Percentiles rank a stretch among this genome's conserved stretches.
These are phyloP conservation scores for Echium plantagineum DNA, from an alignment of 257 asterid genomes.

Conservation along the genomic window DNA sequence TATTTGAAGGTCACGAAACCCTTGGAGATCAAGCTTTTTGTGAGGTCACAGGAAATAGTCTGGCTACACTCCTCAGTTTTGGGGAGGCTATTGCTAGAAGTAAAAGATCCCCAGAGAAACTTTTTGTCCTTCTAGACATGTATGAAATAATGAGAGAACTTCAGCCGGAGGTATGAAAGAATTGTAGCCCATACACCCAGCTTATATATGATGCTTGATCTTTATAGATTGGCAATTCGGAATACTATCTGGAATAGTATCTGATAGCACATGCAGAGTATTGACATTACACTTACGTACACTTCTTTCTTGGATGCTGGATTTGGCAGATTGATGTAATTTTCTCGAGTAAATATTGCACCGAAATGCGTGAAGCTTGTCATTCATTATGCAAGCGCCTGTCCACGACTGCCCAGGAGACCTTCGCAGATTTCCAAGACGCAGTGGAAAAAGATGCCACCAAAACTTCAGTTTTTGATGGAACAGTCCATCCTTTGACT, in stretches of 20 bases:
- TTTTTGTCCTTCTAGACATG: constrained; percentile 93
- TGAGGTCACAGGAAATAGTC: constrained; percentile 62
- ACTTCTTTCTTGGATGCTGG: constrained; percentile 6
- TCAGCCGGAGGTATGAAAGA: constrained; percentile 52
- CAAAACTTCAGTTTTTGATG: constrained; percentile 92
- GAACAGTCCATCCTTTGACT: constrained; percentile 96
- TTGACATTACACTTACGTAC: not conserved
- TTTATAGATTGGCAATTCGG: not conserved
- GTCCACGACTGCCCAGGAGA: constrained; percentile 90
- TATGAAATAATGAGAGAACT: constrained; percentile 89
- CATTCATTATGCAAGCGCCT: constrained; percentile 50
- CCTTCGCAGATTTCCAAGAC: constrained; percentile 90
- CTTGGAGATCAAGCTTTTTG: constrained; percentile 80
- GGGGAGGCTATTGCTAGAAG: constrained; percentile 94
- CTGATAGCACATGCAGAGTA: not conserved
- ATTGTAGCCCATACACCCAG: not conserved
- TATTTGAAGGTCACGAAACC: constrained; percentile 48
- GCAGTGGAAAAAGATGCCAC: constrained; percentile 96
- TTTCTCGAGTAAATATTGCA: constrained; percentile 54
- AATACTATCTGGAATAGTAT: not conserved
- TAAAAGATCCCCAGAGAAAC: constrained; percentile 86
- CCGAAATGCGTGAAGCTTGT: constrained; percentile 74
- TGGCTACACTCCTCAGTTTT: constrained; percentile 62
- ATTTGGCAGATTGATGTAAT: constrained; percentile 52
- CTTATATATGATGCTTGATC: not conserved